A percentile compares a stretch with the other conserved stretches of the same genome.
Conservation (phyloP, 192 early-diverging fungal genomes). For the Coemansia sp. region DNA sequence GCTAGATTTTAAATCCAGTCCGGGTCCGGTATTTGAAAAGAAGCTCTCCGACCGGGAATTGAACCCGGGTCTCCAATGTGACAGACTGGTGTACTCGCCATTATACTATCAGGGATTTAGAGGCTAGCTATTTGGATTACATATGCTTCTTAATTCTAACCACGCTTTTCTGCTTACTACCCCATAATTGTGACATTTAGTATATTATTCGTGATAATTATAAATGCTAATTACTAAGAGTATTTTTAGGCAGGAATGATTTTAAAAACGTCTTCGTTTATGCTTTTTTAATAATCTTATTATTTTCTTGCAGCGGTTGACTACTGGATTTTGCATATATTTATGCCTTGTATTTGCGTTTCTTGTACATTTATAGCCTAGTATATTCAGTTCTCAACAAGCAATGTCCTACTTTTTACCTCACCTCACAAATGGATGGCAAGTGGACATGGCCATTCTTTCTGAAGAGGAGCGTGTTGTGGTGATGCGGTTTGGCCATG, state of each 20-base stretch:
- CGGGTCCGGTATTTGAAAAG: no score
- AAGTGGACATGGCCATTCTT: conserved; percentile 98
- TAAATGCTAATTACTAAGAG: no score
- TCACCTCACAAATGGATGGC: conserved; percentile 73
- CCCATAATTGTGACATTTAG: background rate
- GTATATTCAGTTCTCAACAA: background rate
- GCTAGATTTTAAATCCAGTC: no score
- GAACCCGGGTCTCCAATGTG: no score
- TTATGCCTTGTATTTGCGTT: background rate
- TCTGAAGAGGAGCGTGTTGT: conserved; percentile 98
- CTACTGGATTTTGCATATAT: no score
- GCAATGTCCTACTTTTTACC: conserved; percentile 50
- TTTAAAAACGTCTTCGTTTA: no score
- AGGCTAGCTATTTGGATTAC: background rate
- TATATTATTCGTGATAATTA: background rate
- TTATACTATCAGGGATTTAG: conserved; percentile 17
- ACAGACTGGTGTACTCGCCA: no score
- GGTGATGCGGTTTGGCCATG: conserved; percentile 95
- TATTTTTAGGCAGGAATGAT: no score
- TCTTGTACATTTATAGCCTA: background rate
- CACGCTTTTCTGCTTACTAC: background rate
- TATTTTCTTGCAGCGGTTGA: no score
- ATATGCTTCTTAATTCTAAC: background rate
- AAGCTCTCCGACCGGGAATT: no score
- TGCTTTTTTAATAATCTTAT: no score